A percentile compares a stretch with the other conserved stretches of the same genome.
These are phyloP conservation scores for Ogataea methylovora DNA, from an alignment of 805 yeast genomes.

Conservation along the genomic window DNA sequence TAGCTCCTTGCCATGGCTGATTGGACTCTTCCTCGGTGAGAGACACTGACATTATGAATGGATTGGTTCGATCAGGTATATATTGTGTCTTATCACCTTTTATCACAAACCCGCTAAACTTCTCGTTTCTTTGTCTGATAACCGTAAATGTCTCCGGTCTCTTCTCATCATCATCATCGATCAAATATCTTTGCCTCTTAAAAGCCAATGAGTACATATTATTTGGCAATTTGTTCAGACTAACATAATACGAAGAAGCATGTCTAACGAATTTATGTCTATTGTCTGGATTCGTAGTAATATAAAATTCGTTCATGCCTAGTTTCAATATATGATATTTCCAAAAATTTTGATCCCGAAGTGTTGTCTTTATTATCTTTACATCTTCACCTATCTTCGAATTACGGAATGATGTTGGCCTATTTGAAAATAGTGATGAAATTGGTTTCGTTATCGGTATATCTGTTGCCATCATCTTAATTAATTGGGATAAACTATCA, in stretches of 20 bases:
- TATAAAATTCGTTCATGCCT: slow-evolving; percentile 43
- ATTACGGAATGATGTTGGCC: too few relatives aligned
- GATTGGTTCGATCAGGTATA: too few relatives aligned
- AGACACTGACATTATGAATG: too few relatives aligned
- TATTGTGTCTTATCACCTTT: too few relatives aligned
- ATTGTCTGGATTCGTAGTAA: slow-evolving; percentile 61
- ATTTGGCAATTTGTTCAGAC: slow-evolving; percentile 13
- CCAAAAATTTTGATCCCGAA: slow-evolving; percentile 35
- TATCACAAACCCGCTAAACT: too few relatives aligned
- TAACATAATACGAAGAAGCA: slow-evolving; percentile 58
- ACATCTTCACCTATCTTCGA: background rate
- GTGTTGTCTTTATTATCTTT: background rate
- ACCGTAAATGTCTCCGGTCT: background rate
- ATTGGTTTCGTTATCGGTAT: too few relatives aligned
- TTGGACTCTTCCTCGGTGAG: too few relatives aligned
- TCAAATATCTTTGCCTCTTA: background rate
- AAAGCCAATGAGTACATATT: background rate
- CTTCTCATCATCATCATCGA: background rate
- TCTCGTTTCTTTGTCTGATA: too few relatives aligned
- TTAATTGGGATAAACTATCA: too few relatives aligned
- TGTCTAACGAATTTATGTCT: slow-evolving; percentile 51
- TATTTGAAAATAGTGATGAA: too few relatives aligned
- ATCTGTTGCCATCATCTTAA: too few relatives aligned
- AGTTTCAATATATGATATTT: slow-evolving; percentile 55
- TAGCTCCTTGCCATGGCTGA: too few relatives aligned